A percentile compares a stretch with the other conserved stretches of the same genome.
phyloP scores from a whole-genome alignment of 2,329 filamentous ascomycete species.

The Epichloe bromicola region DNA sequence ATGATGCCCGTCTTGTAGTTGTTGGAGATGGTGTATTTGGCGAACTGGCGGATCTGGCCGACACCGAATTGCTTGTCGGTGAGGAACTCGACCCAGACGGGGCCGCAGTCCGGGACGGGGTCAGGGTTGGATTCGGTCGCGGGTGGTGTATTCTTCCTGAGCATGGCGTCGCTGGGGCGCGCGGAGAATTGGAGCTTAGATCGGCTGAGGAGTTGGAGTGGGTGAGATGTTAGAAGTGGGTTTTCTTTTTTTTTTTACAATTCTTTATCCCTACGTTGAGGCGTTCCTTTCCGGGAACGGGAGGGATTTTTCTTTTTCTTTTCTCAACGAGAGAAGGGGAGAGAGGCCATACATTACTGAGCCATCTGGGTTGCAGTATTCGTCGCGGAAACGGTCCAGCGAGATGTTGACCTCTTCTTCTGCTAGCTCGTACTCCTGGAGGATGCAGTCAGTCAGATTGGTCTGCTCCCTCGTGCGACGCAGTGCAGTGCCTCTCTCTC shows the following conservation, averaged over 20 bases:
- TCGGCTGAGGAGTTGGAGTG: slow-evolving; percentile 42
- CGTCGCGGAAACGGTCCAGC: slow-evolving; percentile 63
- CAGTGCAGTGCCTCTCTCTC: no score
- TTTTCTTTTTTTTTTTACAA: neutral
- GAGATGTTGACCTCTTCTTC: slow-evolving; percentile 82
- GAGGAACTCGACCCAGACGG: slow-evolving; percentile 89
- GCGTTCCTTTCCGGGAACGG: no score
- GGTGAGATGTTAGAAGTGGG: neutral
- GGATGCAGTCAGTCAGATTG: neutral
- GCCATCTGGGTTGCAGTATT: slow-evolving; percentile 62
- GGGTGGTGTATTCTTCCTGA: slow-evolving; percentile 66
- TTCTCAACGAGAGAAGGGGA: neutral
- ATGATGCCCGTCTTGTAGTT: slow-evolving; percentile 86
- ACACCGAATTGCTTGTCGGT: slow-evolving; percentile 70
- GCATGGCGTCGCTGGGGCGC: slow-evolving; percentile 71
- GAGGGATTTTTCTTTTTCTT: neutral
- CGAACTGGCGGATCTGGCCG: slow-evolving; percentile 83
- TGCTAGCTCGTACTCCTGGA: slow-evolving; percentile 80
- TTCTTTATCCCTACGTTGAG: neutral
- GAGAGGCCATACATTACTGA: slow-evolving; percentile 54
- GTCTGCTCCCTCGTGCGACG: neutral
- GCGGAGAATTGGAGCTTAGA: slow-evolving; percentile 78
- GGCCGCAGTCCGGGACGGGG: slow-evolving; percentile 64
- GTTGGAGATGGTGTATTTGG: slow-evolving; percentile 64
- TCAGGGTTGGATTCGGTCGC: slow-evolving; percentile 56